Percentiles rank a stretch among this genome's conserved stretches.
These are phyloP conservation scores for Trichoderma parareesei DNA, from an alignment of 495 filamentous ascomycete genomes.

Conservation along the genomic window DNA sequence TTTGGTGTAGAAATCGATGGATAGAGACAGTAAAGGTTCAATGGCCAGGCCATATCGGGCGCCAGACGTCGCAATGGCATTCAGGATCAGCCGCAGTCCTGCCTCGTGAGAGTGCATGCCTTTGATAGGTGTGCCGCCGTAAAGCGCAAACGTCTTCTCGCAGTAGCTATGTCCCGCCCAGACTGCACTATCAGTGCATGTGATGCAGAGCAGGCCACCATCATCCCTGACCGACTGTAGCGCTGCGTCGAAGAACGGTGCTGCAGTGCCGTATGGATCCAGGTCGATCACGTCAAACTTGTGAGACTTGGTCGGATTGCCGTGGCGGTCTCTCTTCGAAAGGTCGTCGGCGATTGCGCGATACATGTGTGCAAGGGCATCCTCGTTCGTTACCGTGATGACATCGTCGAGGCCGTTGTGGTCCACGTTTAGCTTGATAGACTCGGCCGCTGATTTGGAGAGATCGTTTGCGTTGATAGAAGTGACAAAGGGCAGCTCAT, in stretches of 20 bases:
- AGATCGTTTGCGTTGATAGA: conserved; percentile 85
- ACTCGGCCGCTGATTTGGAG: conserved; percentile 62
- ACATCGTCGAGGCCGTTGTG: conserved; percentile 68
- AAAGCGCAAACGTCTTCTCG: conserved; percentile 86
- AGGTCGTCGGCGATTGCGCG: conserved; percentile 38
- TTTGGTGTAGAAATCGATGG: conserved; percentile 91
- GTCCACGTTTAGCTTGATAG: conserved; percentile 73
- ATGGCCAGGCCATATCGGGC: conserved; percentile 83
- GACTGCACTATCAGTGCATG: conserved; percentile 90
- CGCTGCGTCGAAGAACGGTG: conserved; percentile 83
- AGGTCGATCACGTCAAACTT: conserved; percentile 93
- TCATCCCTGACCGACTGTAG: conserved; percentile 73
- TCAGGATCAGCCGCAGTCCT: conserved; percentile 76
- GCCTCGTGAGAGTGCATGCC: conserved; percentile 80
- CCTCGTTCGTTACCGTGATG: conserved; percentile 63
- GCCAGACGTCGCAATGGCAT: conserved; percentile 68
- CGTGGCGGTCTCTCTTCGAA: conserved; percentile 21
- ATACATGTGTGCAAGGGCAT: conserved; percentile 92
- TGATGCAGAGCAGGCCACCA: conserved; percentile 86
- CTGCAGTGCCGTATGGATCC: conserved; percentile 90
- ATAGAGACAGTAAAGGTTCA: conserved; percentile 85
- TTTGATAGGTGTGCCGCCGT: conserved; percentile 82
- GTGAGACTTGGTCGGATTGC: conserved; percentile 23
- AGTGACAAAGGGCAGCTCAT: conserved; percentile 77
- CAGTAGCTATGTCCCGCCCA: conserved; percentile 89